Evolutionary conservation across 2,329 filamentous ascomycete genomes (phyloP).

Genomic region (Beauveria sp.): DNA sequence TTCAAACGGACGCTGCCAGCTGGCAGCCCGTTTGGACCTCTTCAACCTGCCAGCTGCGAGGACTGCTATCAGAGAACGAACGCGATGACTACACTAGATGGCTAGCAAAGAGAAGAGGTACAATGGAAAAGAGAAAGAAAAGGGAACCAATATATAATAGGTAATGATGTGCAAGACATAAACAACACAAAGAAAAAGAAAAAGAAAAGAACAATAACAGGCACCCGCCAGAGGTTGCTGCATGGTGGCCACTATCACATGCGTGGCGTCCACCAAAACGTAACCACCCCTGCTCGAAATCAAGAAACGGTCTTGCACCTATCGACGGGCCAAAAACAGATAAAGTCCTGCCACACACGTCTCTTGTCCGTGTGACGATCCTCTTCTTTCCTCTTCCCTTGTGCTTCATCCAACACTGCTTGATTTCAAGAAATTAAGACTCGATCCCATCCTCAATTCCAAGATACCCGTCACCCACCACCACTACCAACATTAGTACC

Average conservation of each 20-base stretch:
- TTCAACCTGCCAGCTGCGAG: neutral
- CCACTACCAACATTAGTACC: neutral
- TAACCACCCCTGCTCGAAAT: conserved; percentile 5
- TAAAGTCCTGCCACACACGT: conserved; percentile 11
- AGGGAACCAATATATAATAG: neutral
- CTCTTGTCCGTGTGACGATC: neutral
- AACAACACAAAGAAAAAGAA: too few relatives aligned
- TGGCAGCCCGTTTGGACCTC: neutral
- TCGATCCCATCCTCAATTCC: neutral
- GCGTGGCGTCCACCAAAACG: conserved; percentile 8
- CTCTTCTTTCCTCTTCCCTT: neutral
- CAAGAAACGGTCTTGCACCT: conserved; percentile 4
- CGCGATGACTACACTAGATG: neutral
- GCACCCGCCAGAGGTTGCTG: neutral
- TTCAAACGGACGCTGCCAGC: conserved; percentile 1
- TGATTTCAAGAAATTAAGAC: neutral
- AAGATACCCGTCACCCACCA: neutral
- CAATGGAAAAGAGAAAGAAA: neutral
- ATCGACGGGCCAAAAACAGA: conserved; percentile 9
- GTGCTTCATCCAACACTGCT: neutral
- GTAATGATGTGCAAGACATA: neutral
- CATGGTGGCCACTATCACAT: conserved; percentile 11
- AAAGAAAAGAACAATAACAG: neutral
- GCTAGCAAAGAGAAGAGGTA: neutral
- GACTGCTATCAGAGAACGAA: neutral